A percentile compares a stretch with the other conserved stretches of the same genome.
phyloP scores from a whole-genome alignment of 2,329 filamentous ascomycete species.

The Nothophaeocryptopus gaeumannii region DNA sequence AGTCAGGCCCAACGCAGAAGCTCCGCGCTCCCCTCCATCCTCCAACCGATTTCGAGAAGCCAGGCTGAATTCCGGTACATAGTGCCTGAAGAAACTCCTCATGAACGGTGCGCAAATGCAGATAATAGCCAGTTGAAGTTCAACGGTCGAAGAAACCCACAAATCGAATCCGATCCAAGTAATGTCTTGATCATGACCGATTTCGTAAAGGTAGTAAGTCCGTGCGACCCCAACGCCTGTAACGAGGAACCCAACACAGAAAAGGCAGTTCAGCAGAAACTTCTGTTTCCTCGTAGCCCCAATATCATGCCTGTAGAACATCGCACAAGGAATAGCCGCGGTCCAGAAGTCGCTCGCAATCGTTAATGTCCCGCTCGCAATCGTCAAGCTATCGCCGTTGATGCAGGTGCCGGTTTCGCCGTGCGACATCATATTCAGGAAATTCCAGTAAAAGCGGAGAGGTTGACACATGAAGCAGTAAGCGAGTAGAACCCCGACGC shows the following conservation, averaged over 20 bases:
- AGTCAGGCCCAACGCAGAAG: no score
- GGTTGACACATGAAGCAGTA: constrained; percentile 23
- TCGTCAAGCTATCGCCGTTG: constrained; percentile 8
- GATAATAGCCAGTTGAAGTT: constrained; percentile 25
- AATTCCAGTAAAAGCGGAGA: constrained; percentile 23
- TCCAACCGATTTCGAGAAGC: no score
- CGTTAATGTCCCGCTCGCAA: constrained; percentile 20
- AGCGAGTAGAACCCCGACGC: constrained; percentile 18
- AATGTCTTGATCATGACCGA: constrained; percentile 13
- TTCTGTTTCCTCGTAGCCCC: constrained; percentile 21
- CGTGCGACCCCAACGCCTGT: constrained; percentile 24
- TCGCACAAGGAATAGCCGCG: constrained; percentile 23
- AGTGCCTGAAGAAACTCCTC: constrained; percentile 17
- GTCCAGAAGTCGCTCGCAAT: constrained; percentile 27
- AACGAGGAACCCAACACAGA: constrained; percentile 24
- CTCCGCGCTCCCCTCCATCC: no score
- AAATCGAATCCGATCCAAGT: constrained; percentile 24
- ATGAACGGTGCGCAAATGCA: constrained; percentile 24
- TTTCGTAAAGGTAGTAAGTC: constrained; percentile 24
- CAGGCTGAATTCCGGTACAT: neutral
- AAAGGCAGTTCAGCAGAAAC: constrained; percentile 23
- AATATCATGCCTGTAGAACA: constrained; percentile 20
- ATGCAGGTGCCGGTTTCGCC: constrained; percentile 13
- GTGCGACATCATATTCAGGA: constrained; percentile 3
- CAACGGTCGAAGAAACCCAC: constrained; percentile 20